These are phyloP conservation scores for Austroboletus novae-zelandiae DNA, from an alignment of 1,284 basidiomycete genomes.

Conservation along the genomic window DNA sequence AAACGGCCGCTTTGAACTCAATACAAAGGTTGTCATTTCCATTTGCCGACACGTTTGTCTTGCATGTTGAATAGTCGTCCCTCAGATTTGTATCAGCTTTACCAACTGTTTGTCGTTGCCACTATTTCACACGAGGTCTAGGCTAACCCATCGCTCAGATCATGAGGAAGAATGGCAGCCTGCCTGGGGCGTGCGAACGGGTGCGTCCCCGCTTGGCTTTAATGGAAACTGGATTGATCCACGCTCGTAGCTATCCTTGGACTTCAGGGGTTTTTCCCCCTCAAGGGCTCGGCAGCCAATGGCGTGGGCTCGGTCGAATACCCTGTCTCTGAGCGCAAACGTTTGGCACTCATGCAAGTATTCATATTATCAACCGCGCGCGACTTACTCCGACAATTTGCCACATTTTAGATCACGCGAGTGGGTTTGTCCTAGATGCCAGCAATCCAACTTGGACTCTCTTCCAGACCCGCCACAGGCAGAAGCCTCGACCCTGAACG, in stretches of 20 bases:
- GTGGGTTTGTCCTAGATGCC: slow-evolving; percentile 81
- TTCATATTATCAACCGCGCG: slow-evolving; percentile 15
- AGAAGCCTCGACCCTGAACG: slow-evolving; percentile 18
- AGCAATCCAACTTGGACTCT: slow-evolving; percentile 62
- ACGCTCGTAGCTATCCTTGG: slow-evolving; percentile 74
- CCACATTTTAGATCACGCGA: slow-evolving; percentile 61
- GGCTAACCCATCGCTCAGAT: slow-evolving; percentile 44
- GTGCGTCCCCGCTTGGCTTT: slow-evolving; percentile 39
- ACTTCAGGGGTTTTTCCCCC: slow-evolving; percentile 87
- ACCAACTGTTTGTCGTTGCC: slow-evolving; percentile 66
- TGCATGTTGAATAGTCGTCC: slow-evolving; percentile 10
- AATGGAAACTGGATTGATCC: slow-evolving; percentile 12
- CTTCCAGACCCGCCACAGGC: slow-evolving; percentile 60
- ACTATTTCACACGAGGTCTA: slow-evolving; percentile 21
- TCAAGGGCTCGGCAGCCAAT: slow-evolving; percentile 85
- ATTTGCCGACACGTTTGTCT: slow-evolving; percentile 11
- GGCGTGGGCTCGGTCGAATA: slow-evolving; percentile 89
- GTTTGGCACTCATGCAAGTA: slow-evolving; percentile 76
- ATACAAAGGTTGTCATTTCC: slow-evolving; percentile 77
- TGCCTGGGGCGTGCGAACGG: slow-evolving; percentile 95
- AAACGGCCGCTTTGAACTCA: slow-evolving; percentile 92
- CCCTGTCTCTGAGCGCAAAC: slow-evolving; percentile 72
- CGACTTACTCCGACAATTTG: slow-evolving; percentile 13
- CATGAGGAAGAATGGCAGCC: slow-evolving; percentile 95
- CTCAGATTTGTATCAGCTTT: slow-evolving; percentile 89